Conservation (phyloP, 129 eudicot species). For the Flaveria linearis region DNA sequence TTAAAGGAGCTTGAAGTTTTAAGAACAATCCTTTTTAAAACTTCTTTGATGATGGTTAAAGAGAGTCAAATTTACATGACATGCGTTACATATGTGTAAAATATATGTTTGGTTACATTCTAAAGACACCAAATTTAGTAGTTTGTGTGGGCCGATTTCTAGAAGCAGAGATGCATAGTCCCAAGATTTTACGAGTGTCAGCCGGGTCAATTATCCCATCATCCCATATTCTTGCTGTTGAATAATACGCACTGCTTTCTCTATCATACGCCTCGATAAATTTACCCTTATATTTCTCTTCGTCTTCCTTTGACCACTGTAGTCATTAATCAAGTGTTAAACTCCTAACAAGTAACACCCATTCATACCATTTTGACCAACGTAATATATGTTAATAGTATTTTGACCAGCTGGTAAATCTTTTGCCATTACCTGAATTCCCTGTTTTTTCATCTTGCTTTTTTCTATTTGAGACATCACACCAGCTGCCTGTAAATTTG, state of each 20-base stretch:
- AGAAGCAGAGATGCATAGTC: slow-evolving; percentile 82
- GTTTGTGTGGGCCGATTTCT: slow-evolving; percentile 53
- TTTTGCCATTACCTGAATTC: slow-evolving; percentile 58
- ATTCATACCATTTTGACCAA: neutral
- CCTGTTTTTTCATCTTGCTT: slow-evolving; percentile 71
- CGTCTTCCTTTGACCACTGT: slow-evolving; percentile 88
- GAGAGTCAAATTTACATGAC: neutral
- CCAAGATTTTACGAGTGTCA: slow-evolving; percentile 77
- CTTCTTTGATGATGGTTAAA: neutral
- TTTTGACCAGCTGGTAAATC: too few species aligned
- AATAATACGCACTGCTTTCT: slow-evolving; percentile 88
- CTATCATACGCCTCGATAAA: slow-evolving; percentile 79
- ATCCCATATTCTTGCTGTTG: slow-evolving; percentile 97
- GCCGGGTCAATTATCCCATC: slow-evolving; percentile 97
- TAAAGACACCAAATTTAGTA: slow-evolving; percentile 88
- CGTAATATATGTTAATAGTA: too few species aligned
- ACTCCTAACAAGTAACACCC: neutral
- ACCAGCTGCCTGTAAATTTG: slow-evolving; percentile 80
- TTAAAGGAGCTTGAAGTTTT: too few species aligned
- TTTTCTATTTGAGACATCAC: slow-evolving; percentile 87
- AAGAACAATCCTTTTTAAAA: neutral
- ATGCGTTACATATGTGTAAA: neutral
- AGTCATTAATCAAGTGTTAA: slow-evolving; percentile 4
- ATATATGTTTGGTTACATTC: slow-evolving; percentile 58
- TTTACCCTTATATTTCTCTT: slow-evolving; percentile 65